These are phyloP conservation scores for Dactylonectria macrodidyma DNA, from an alignment of 2,329 filamentous ascomycete species.

Conservation along the genomic window DNA sequence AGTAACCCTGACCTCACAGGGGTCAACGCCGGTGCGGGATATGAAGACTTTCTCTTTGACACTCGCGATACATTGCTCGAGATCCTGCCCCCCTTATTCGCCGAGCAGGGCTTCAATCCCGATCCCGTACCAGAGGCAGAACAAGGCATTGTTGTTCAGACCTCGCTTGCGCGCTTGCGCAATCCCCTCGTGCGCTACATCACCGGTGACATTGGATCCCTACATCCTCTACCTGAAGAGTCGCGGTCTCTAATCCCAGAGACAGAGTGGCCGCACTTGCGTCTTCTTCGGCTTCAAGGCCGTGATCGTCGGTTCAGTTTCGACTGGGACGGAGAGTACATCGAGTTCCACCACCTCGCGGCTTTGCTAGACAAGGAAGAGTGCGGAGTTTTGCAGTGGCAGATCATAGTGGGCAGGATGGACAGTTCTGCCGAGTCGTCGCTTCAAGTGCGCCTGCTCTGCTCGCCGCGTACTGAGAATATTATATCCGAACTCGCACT, in stretches of 20 bases:
- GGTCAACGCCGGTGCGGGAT: not conserved
- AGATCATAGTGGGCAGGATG: constrained; percentile 54
- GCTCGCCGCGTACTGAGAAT: constrained; percentile 13
- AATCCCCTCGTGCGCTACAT: constrained; percentile 62
- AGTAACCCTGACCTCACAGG: constrained; percentile 50
- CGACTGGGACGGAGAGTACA: constrained; percentile 56
- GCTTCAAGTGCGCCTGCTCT: constrained; percentile 48
- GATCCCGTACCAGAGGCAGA: constrained; percentile 50
- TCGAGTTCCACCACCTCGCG: constrained; percentile 53
- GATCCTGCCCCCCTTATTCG: constrained; percentile 49
- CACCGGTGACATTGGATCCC: constrained; percentile 59
- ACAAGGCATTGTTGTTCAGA: constrained; percentile 57
- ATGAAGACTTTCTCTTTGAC: constrained; percentile 57
- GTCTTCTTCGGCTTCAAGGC: constrained; percentile 56
- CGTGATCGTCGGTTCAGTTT: constrained; percentile 62
- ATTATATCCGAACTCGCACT: constrained; percentile 33
- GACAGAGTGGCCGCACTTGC: constrained; percentile 44
- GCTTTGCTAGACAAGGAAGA: constrained; percentile 41
- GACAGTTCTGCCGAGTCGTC: constrained; percentile 43
- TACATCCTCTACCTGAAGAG: constrained; percentile 52
- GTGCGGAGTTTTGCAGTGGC: constrained; percentile 58
- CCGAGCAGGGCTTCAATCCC: constrained; percentile 7
- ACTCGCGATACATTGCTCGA: constrained; percentile 55
- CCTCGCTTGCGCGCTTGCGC: constrained; percentile 57
- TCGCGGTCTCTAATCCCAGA: constrained; percentile 37